phyloP scores from a whole-genome alignment of 805 yeast species.

The Metschnikowia arizonensis region DNA sequence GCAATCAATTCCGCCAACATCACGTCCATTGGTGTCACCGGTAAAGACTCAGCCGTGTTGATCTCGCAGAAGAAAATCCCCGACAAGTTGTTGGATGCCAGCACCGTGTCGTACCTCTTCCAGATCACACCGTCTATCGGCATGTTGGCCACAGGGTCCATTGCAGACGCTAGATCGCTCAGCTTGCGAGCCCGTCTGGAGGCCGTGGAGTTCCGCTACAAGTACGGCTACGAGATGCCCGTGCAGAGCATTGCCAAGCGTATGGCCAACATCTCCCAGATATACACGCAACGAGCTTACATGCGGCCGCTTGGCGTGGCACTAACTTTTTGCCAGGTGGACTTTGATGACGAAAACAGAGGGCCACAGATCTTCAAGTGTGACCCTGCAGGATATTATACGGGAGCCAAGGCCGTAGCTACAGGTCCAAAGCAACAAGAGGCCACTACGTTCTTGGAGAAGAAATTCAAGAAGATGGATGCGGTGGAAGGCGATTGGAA shows the following conservation, averaged over 20 bases:
- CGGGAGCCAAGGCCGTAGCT: conserved; percentile 86
- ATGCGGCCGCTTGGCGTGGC: conserved; percentile 98
- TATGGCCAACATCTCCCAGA: conserved; percentile 92
- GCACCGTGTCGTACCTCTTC: conserved; percentile 83
- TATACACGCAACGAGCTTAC: conserved; percentile 95
- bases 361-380: conserved; percentile 91
- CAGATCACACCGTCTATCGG: conserved; percentile 79
- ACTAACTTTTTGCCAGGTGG: conserved; percentile 75
- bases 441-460: conserved; percentile 83
- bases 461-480: conserved; percentile 72
- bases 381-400: conserved; percentile 96
- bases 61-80: conserved; percentile 95
- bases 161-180: conserved; percentile 91
- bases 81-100: conserved; percentile 85
- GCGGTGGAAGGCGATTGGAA: conserved; percentile 79
- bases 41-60: conserved; percentile 80
- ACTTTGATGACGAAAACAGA: conserved; percentile 65
- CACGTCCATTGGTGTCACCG: conserved; percentile 83
- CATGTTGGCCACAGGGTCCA: conserved; percentile 89
- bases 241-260: conserved; percentile 88
- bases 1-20: conserved; percentile 92
- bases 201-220: conserved; percentile 91
- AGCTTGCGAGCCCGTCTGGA: conserved; percentile 91
- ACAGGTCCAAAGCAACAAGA: conserved; percentile 98
- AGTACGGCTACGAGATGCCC: conserved; percentile 96